Evolutionary conservation across 179 eudicot species (phyloP), one percentile per base, ranked within the genome.

Genomic region (Vitellaria paradoxa): DNA sequence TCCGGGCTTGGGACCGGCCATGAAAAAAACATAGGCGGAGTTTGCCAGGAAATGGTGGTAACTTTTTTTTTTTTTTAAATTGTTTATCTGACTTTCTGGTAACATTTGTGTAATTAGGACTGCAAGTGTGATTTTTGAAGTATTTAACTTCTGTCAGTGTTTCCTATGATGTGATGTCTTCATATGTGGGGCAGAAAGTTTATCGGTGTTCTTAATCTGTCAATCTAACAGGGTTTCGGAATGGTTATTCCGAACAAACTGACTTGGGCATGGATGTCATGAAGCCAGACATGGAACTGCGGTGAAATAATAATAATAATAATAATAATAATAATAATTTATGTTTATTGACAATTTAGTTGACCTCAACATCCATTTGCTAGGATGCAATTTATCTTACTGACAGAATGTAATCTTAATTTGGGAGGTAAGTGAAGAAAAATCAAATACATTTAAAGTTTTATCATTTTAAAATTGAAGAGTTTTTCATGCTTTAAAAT

Each of bases 401-500:
- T 11, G 20, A 20, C 13, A 7, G 24, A 15, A 57, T 59, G 30
- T 21, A 6, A 37, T 18, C 15, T 73, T 14, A 72, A 9, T 40
- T 72, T 59, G 37, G 62, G 47, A 45, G 55, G 65, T 42, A 42
- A 11, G 18, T 26, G 66, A 45, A 45, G 42, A 59, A 76, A 26
- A 65, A 15, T 12, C 9, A 42, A 53, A 7, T 8, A 9, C 59
- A 49, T 52, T 46, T 70, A 10, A 30, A 20, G 45, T 37, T 57
- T 69, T 14, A 9, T 17, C 73, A 79, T 45, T 59, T 46, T 50
- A 65, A 18, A 30, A 64, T 50, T 64, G 61, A 65, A 55, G 49
- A 72, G 26, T 26, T 59, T 47, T 72, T 70, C 30, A 45, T 77
- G 21, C 73, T 81, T 45, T 57, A 9, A 20, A 40, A 40, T 73